Base-by-base conservation (phyloP, 371 early-diverging fungal species). In the Vairimorpha necatrix region DNA sequence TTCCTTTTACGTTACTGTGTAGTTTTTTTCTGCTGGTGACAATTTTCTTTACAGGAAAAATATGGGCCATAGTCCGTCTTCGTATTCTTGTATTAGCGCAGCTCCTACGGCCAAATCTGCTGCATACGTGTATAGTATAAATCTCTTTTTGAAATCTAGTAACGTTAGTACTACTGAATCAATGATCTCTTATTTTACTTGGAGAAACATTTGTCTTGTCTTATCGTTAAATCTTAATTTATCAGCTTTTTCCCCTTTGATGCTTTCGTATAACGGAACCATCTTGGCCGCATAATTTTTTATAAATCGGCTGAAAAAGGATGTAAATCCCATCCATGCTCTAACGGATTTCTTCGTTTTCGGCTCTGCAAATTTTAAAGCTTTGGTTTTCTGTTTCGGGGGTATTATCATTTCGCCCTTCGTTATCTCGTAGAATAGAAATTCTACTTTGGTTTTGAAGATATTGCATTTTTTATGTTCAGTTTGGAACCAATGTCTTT, bases 101-200 rank as follows among this genome's bases (percentile, higher is more conserved):
- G 58, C 74, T 0, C 73, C 72, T 74, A 74, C 32, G 0, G 74
- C 38, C 0, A 36, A 39, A 34, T 78, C 20, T 61, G 78, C 66
- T 7, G 78, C 73, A 26, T 67, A 67, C 26, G 71, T 16, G 70
- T 34, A n/a, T n/a, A n/a, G n/a, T n/a, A n/a, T n/a, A n/a, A n/a
- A n/a, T n/a, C n/a, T n/a, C n/a, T n/a, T n/a, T 2, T 54, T 68
- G 16, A 18, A 18, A 39, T 72, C 50, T 60, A 77, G 67, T 20
- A 56, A 38, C 4, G 38, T 47, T 39, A 33, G 24, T 0, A 4
- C 6, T 18, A 14, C 22, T 32, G 26, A 14, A 33, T 38, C n/a
- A 26, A 1, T 7, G 33, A 69, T 50, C 39, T 60, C 22, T 42
- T 42, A 7, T 42, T 42, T 72, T 72, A 42, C 16, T 7, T 9